Percentiles rank a stretch among this genome's conserved stretches.
phyloP scores from a whole-genome alignment of 1,139 yeast species.

The Protomyces gravidus region DNA sequence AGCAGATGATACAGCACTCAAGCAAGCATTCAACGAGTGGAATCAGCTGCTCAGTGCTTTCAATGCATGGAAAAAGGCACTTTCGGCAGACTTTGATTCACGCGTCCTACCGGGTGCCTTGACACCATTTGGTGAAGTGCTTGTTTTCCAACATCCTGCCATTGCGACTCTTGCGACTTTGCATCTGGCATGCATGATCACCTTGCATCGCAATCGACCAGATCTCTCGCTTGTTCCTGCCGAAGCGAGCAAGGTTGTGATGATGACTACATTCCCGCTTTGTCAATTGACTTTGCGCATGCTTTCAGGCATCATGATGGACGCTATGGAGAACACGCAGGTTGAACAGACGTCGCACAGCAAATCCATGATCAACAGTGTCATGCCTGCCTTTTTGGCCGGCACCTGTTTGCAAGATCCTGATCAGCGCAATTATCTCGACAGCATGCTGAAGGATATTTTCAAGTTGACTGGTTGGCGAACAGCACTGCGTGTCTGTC shows the following conservation, averaged over 20 bases:
- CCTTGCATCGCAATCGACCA: conserved; percentile 21
- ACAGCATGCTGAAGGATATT: conserved; percentile 12
- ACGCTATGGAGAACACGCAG: conserved; percentile 2
- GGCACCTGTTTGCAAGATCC: conserved; percentile 3
- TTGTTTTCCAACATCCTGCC: conserved; percentile 12
- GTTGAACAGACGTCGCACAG: conserved; percentile 7
- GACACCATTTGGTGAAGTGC: conserved; percentile 21
- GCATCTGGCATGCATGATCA: conserved; percentile 7
- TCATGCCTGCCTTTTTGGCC: conserved; percentile 15
- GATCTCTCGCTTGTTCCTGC: conserved; percentile 5
- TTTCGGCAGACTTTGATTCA: conserved; percentile 1
- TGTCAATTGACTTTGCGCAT: conserved; percentile 6
- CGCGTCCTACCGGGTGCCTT: background rate
- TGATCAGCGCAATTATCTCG: conserved; percentile 20
- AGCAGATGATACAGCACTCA: background rate
- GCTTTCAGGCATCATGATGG: conserved; percentile 18
- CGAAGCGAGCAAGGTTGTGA: background rate
- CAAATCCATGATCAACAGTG: conserved; percentile 20
- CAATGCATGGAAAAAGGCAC: conserved; percentile 7
- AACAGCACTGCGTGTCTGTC: conserved; percentile 16
- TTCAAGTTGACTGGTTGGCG: conserved; percentile 21
- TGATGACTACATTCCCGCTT: conserved; percentile 3
- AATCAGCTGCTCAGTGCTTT: conserved; percentile 4
- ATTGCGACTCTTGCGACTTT: conserved; percentile 18
- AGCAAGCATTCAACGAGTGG: conserved; percentile 8